phyloP scores from a whole-genome alignment of 768 basidiomycete species.

The Trametes cinnabarina region DNA sequence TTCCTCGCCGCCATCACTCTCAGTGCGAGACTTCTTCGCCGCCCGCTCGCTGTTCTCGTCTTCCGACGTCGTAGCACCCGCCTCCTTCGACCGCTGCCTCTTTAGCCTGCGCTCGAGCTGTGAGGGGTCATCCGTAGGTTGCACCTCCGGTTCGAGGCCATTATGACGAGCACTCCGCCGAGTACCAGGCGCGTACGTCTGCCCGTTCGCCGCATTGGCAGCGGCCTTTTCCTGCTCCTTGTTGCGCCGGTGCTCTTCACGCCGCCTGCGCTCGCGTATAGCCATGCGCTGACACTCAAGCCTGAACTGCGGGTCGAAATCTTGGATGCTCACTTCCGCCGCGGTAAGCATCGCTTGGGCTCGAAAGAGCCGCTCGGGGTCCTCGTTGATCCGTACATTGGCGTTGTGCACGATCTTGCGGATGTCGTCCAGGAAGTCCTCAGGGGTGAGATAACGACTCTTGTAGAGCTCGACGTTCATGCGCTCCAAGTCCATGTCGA shows the following conservation, averaged over 20 bases:
- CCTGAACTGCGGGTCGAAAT: slow-evolving; percentile 76
- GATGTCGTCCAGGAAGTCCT: slow-evolving; percentile 83
- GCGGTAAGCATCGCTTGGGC: slow-evolving; percentile 90
- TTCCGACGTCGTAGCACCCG: slow-evolving; percentile 50
- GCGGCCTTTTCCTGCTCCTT: slow-evolving; percentile 34
- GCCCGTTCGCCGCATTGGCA: slow-evolving; percentile 24
- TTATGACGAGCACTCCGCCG: slow-evolving; percentile 73
- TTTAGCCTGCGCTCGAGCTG: slow-evolving; percentile 75
- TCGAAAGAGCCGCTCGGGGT: slow-evolving; percentile 72
- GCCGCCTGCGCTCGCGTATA: slow-evolving; percentile 63
- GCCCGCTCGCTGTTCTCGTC: slow-evolving; percentile 50
- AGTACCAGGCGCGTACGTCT: slow-evolving; percentile 45
- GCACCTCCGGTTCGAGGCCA: slow-evolving; percentile 67
- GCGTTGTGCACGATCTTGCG: slow-evolving; percentile 80
- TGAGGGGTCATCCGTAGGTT: slow-evolving; percentile 67
- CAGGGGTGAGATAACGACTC: slow-evolving; percentile 81
- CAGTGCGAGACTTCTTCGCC: slow-evolving; percentile 45
- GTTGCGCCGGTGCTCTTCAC: slow-evolving; percentile 44
- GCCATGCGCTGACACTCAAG: slow-evolving; percentile 90
- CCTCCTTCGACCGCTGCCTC: slow-evolving; percentile 61
- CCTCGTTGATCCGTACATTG: slow-evolving; percentile 51
- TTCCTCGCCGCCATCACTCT: slow-evolving; percentile 42
- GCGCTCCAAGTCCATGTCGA: slow-evolving; percentile 88
- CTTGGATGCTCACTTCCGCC: slow-evolving; percentile 79
- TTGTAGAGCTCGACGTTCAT: slow-evolving; percentile 86